A percentile compares a stretch with the other conserved stretches of the same genome.
Conservation (phyloP, 169 alveolate genomes). For the Eimeria sp. region DNA sequence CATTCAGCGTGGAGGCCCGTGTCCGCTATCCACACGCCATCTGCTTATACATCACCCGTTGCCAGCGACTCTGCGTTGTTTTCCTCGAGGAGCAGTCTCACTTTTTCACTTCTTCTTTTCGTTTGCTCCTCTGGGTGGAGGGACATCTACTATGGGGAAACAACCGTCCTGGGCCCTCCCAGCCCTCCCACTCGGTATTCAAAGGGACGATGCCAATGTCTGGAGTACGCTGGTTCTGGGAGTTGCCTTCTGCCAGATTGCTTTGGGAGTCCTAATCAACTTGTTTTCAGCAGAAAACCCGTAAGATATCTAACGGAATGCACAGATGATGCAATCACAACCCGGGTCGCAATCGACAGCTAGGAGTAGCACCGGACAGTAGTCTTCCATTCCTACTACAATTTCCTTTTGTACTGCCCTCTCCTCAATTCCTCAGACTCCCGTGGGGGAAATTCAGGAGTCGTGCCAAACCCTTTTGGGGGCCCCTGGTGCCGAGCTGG, state of each 20-base stretch:
- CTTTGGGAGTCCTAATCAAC: background rate
- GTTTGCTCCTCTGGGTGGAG: background rate
- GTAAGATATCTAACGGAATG: background rate
- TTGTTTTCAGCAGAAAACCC: background rate
- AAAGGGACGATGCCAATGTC: background rate
- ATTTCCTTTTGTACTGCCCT: background rate
- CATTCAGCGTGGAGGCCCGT: background rate
- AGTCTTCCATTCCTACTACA: background rate
- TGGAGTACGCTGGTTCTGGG: background rate
- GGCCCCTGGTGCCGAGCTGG: constrained; percentile 45
- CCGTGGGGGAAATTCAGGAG: constrained; percentile 37
- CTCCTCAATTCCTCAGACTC: background rate
- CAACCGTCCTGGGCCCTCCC: constrained; percentile 20
- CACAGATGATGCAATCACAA: background rate
- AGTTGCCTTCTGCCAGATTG: background rate
- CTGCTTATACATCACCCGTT: background rate
- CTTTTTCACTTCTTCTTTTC: background rate
- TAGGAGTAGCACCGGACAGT: background rate
- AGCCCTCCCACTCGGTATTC: constrained; percentile 2
- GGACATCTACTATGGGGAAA: background rate
- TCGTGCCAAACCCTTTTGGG: constrained; percentile 23
- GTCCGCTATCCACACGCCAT: background rate
- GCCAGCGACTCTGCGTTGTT: background rate
- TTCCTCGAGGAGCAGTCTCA: background rate
- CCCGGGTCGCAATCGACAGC: background rate